These are phyloP conservation scores for Scedosporium dehoogii DNA, from an alignment of 2,329 filamentous ascomycete species.

Conservation along the genomic window DNA sequence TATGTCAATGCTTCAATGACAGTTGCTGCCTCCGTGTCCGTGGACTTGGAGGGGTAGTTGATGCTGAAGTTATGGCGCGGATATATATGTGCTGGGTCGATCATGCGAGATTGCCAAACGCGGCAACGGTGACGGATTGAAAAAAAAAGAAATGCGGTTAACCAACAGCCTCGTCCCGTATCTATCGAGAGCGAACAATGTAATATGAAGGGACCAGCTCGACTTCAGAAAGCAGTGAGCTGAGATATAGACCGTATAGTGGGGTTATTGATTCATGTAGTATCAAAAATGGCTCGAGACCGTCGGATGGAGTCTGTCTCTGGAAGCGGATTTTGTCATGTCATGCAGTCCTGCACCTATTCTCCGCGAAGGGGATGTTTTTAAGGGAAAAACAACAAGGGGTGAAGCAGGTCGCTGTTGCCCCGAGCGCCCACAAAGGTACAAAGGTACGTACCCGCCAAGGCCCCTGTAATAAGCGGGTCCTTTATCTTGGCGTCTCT, in stretches of 20 bases:
- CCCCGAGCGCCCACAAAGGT: not conserved
- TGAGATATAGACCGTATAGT: not conserved
- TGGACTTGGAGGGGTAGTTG: not conserved
- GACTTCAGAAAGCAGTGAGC: not conserved
- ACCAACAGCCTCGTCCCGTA: not conserved
- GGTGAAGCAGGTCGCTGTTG: conserved; percentile 2
- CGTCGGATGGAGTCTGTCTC: not conserved
- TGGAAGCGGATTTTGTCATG: not conserved
- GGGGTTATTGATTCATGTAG: not conserved
- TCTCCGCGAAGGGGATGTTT: not conserved
- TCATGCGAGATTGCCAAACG: not conserved
- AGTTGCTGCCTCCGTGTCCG: not conserved
- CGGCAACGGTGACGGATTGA: not conserved
- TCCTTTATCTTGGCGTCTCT: not conserved
- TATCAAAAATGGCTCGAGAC: not conserved
- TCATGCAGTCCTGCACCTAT: not conserved
- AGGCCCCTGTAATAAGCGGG: not conserved
- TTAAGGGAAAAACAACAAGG: conserved; percentile 4
- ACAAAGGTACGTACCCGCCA: too few species aligned
- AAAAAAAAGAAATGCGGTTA: not conserved
- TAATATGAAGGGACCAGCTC: too few species aligned
- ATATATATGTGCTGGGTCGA: not conserved
- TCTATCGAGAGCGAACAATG: not conserved
- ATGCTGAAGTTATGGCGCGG: not conserved
- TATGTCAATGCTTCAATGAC: not conserved